Evolutionary conservation across 2,329 filamentous ascomycete genomes (phyloP), one percentile per base, ranked within the genome.

Genomic region (Falciphora oryzae): DNA sequence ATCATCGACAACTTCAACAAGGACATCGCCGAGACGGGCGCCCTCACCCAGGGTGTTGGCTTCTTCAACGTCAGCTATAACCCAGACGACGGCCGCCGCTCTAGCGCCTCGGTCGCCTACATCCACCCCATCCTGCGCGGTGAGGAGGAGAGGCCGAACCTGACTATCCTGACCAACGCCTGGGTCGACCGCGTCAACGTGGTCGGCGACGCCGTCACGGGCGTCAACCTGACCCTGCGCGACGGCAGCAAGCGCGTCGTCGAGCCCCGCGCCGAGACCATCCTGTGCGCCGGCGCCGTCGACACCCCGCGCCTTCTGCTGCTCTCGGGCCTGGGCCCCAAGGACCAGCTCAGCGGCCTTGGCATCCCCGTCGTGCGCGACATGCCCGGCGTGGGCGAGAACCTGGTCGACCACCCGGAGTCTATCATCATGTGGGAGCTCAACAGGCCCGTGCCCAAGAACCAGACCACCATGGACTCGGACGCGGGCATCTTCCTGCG

Each of bases 11-110:
- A 97, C 79, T 96, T 96, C 83, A 96, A 96, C 81, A 81, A 88
- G 71, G 86, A 93, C 75, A 96, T 97, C 75, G 84, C 84, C 67
- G 81, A 85, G 68, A 89, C 83, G 62, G 93, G 93, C 65, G 82
- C 87, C 59, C 79, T 96, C 68, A 88, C 86, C 69, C 82, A 90
- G 71, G 90, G 90, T 61, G 90, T 95, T 32, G 93, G 93, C 65
- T 97, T 96, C 83, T 94, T 96, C 82, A 93, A 89, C 68, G 88
- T 96, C 69, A 89, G 91, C 53, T 96, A 96, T 80, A 96, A 96
- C 79, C 93, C 93, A 3, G 92, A 96, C 72, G 89, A 92, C 72
- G 91, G 92, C 72, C 85, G 86, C 71, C 87, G 93, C 68, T 94
- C 90, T 79, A 93, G 90, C 74, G 92, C 93, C 66, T 93, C 89